Base-by-base conservation (phyloP, 2,329 filamentous ascomycete species). In the Pyricularia pennisetigena region DNA sequence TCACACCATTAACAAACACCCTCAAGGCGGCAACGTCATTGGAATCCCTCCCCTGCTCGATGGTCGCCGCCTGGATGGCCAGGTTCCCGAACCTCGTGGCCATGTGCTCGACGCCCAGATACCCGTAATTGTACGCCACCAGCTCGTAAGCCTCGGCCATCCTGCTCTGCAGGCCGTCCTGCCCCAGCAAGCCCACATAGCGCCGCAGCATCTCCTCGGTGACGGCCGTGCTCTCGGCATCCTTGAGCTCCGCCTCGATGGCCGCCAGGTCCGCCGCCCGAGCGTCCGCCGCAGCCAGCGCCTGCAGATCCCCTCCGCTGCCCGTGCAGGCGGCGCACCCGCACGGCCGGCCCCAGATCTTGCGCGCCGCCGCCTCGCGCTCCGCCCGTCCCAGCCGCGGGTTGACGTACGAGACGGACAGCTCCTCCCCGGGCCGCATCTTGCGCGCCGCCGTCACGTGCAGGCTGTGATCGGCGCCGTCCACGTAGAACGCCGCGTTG, bases 41-140 rank as follows among this genome's bases (percentile, higher is more conserved):
- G 8, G 75, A 72, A 68, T 76, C 76, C 8, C 67, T 62, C 4
- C 79, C 79, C 70, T 78, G 76, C 69, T 81, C 80, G 70, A 79
- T 72, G 64, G 76, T 71, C 4, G 77, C 74, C 14, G 76, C 75
- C 69, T 79, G 75, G 30, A 74, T 71, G 3, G 79, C 79, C 67
- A 75, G 69, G 32, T 72, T 68, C 3, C 78, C 79, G 72, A 78
- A 80, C 68, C 73, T 72, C 8, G 72, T 70, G 0, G 79, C 78
- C 67, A 65, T 73, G 69, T 29, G 77, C 71, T 71, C 71, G 14
- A 72, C 65, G 2, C 75, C 75, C 7, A 79, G 74, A 14, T 79
- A 77, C 72, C 77, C 80, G 67, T 77, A 80, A 24, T 79, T 78
- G 54, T 80, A 65, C 28, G 80, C 79, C 5, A 78, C 77, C 69